Evolutionary conservation across 345 rosid genomes (phyloP), one percentile per base, ranked within the genome.

Genomic region (Xanthoceras sorbifolium): DNA sequence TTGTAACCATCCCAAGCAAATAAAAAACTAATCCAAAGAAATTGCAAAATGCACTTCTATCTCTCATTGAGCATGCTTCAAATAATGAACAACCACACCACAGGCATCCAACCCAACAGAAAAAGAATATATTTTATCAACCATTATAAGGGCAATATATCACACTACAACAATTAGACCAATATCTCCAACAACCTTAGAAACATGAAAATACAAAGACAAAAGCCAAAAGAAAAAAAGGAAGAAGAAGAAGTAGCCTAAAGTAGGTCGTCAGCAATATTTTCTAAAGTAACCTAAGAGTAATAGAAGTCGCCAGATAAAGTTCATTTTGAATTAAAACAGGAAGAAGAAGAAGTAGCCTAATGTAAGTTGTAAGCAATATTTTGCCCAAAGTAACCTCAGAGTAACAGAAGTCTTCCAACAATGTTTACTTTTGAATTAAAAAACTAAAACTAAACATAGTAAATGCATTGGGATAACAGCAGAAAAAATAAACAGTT

Each of bases 401-500:
- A 18, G 69, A 63, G n/a, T 31, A 63, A n/a, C 14, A 29, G 28
- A 42, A 72, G 9, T 42, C 38, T 17, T 11, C 15, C 29, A 62
- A 72, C 31, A 75, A 59, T 29, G 29, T 64, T 48, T 28, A 67
- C 54, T 67, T 72, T 64, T 50, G 42, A 60, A 22, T 50, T 73
- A 40, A 18, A 28, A 67, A 57, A 71, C 34, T 59, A 72, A 59
- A 17, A 64, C 4, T 25, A 22, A 50, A 74, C 6, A 42, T 65
- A 34, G n/a, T n/a, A 66, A 29, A 66, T 26, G 55, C 11, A 55
- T 26, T 22, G 6, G 34, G 67, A 17, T 17, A 57, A 67, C 55
- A 75, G 65, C 18, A 55, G 64, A 48, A 71, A 74, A 5, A 12
- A 29, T 15, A 32, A 29, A 68, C 75, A 72, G 67, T 61, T 69